phyloP scores from a whole-genome alignment of 192 early-diverging fungal species.

The Linnemannia hyalina region DNA sequence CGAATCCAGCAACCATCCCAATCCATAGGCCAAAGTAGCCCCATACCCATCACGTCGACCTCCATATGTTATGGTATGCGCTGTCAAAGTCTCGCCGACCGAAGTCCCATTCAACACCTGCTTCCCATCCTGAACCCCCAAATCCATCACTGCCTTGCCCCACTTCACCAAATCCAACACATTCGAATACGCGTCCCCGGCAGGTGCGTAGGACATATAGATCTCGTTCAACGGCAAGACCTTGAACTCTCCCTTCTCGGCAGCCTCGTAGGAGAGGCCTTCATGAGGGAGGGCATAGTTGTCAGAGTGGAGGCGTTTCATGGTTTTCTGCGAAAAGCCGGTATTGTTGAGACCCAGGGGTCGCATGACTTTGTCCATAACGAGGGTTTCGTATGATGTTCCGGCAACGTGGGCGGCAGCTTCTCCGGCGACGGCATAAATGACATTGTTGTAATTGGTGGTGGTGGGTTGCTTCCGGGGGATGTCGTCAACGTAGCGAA shows the following conservation, averaged over 20 bases:
- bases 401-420: slow-evolving; percentile 14
- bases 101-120: slow-evolving; percentile 18
- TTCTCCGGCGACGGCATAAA: slow-evolving; percentile 28
- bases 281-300: slow-evolving; percentile 5
- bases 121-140: slow-evolving; percentile 11
- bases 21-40: background rate
- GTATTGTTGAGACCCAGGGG: slow-evolving; percentile 14
- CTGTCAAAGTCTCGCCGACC: background rate
- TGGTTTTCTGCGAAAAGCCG: slow-evolving; percentile 1
- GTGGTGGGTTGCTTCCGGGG: background rate
- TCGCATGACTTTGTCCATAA: slow-evolving; percentile 14
- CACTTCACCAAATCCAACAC: slow-evolving; percentile 18
- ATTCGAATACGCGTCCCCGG: slow-evolving; percentile 31
- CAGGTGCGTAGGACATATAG: background rate
- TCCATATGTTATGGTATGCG: background rate
- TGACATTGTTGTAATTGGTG: slow-evolving; percentile 15
- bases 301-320: slow-evolving; percentile 3
- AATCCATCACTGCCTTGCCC: slow-evolving; percentile 8
- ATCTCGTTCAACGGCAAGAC: background rate
- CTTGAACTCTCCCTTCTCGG: background rate
- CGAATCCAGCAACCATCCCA: slow-evolving; percentile 24
- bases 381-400: slow-evolving; percentile 8
- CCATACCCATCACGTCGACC: background rate
- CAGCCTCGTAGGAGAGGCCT: slow-evolving; percentile 5
- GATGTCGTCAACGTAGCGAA: slow-evolving; percentile 1